These are phyloP conservation scores for Vaccinium myrtillus DNA, from an alignment of 148 eudicot genomes.

Conservation along the genomic window DNA sequence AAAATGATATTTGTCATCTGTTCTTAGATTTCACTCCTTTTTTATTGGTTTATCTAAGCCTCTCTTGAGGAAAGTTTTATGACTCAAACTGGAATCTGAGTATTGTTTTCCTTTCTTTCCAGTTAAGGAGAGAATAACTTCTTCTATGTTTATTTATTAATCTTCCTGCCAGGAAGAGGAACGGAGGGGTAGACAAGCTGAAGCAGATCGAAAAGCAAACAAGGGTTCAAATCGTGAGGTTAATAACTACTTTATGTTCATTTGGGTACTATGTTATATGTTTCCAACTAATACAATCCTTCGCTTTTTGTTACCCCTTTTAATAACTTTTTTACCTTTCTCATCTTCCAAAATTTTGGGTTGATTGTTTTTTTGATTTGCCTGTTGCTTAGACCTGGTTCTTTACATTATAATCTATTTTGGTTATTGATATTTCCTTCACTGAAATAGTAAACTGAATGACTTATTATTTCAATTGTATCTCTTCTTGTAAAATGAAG, in stretches of 20 bases:
- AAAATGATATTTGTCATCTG: background rate
- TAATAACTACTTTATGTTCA: background rate
- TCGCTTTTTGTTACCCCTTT: background rate
- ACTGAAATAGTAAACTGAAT: background rate
- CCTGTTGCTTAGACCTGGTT: background rate
- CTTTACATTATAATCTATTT: background rate
- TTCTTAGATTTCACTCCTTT: background rate
- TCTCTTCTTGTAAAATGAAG: background rate
- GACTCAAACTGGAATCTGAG: background rate
- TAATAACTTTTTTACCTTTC: too few species aligned
- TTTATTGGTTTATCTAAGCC: background rate
- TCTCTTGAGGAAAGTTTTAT: background rate
- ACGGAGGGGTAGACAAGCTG: constrained; percentile 38
- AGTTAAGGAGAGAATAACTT: background rate
- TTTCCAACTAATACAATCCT: background rate
- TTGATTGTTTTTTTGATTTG: background rate
- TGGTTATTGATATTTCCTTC: background rate
- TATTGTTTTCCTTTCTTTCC: background rate
- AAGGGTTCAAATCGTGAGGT: constrained; percentile 33
- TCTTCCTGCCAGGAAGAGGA: constrained; percentile 60
- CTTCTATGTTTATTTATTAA: background rate
- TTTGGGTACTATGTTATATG: background rate
- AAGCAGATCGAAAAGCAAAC: constrained; percentile 22
- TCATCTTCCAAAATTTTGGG: background rate
- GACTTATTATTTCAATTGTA: background rate